A percentile compares a stretch with the other conserved stretches of the same genome.
Conservation (phyloP, 2,329 filamentous ascomycete genomes). For the Monosporascus sp. region DNA sequence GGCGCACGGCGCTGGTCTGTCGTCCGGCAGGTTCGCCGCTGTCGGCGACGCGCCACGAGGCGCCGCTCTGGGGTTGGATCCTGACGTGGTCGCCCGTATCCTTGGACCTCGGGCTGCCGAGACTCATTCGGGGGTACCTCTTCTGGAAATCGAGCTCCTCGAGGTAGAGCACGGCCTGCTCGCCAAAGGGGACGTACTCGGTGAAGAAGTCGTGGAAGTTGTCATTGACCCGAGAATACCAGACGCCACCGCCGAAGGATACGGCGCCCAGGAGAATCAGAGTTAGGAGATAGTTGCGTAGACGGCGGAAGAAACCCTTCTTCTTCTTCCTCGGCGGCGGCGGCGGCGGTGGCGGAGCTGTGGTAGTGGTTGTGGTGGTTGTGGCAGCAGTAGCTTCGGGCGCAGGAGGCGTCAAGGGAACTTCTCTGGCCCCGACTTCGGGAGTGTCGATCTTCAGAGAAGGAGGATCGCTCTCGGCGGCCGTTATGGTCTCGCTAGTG, state of each 20-base stretch:
- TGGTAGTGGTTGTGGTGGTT: slow-evolving; percentile 27
- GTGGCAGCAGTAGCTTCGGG: slow-evolving; percentile 24
- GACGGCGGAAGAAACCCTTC: slow-evolving; percentile 64
- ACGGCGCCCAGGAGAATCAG: slow-evolving; percentile 70
- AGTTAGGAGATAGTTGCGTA: slow-evolving; percentile 73
- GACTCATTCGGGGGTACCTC: slow-evolving; percentile 58
- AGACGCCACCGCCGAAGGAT: slow-evolving; percentile 82
- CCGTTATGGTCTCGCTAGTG: slow-evolving; percentile 46
- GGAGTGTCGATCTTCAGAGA: slow-evolving; percentile 25
- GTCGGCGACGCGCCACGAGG: slow-evolving; percentile 55
- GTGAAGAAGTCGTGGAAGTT: slow-evolving; percentile 99
- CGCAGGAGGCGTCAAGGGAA: slow-evolving; percentile 36
- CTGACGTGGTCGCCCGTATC: slow-evolving; percentile 67
- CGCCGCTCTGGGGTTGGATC: slow-evolving; percentile 79
- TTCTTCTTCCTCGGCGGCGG: slow-evolving; percentile 49
- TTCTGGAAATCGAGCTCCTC: slow-evolving; percentile 92
- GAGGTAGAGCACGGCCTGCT: slow-evolving; percentile 90
- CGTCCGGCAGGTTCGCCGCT: slow-evolving; percentile 20
- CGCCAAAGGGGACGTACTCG: slow-evolving; percentile 90
- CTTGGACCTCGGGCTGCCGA: slow-evolving; percentile 44
- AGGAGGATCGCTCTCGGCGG: slow-evolving; percentile 39
- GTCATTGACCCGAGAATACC: slow-evolving; percentile 88
- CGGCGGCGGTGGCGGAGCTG: slow-evolving; percentile 32
- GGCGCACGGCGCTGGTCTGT: slow-evolving; percentile 23
- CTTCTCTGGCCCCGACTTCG: slow-evolving; percentile 30